Conservation (phyloP, 1,284 basidiomycete species). For the Retiboletus fuscus region DNA sequence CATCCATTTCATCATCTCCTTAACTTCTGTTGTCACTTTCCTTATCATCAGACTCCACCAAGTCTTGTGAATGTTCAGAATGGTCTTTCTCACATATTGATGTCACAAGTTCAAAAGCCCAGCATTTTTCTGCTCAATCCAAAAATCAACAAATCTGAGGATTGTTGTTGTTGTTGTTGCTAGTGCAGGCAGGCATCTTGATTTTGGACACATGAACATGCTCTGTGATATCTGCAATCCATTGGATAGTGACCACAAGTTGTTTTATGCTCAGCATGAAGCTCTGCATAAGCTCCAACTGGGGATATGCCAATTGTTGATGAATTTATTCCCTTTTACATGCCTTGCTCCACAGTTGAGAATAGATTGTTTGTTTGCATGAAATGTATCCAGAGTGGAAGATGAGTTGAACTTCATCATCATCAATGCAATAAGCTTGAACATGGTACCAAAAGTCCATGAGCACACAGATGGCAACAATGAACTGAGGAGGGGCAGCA, state of each 20-base stretch:
- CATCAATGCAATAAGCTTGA: neutral
- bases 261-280: neutral
- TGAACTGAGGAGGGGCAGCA: neutral
- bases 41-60: neutral
- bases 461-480: neutral
- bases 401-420: neutral
- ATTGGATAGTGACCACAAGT: slow-evolving; percentile 1
- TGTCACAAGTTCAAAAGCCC: neutral
- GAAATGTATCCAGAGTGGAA: neutral
- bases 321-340: neutral
- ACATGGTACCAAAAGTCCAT: slow-evolving; percentile 5
- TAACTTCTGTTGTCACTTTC: neutral
- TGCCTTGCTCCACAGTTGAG: neutral
- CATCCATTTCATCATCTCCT: slow-evolving; percentile 1
- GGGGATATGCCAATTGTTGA: neutral
- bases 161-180: slow-evolving; percentile 4
- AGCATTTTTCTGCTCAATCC: neutral
- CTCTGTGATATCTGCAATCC: slow-evolving; percentile 4
- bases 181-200: neutral
- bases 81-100: neutral
- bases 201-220: slow-evolving; percentile 1
- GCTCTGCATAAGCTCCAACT: neutral
- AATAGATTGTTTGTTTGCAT: neutral
- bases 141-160: neutral
- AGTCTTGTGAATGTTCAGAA: neutral